Conservation (phyloP, 2,329 filamentous ascomycete species). For the Aspergillus pseudotamarii region DNA sequence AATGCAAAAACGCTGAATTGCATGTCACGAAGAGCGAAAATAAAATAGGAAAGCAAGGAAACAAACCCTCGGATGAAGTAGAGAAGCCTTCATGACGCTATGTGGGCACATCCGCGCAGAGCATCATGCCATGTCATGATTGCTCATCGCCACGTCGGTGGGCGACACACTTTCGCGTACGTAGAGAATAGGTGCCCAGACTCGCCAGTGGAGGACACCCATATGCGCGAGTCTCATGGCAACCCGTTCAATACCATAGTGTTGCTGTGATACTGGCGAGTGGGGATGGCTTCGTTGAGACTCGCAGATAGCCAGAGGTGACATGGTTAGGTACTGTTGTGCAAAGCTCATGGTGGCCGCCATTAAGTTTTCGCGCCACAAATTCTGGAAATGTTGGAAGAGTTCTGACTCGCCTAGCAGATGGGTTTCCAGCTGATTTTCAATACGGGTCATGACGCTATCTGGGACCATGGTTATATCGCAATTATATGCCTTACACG, state of each 20-base stretch:
- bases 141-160: conserved; percentile 19
- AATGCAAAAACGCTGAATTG: conserved; percentile 26
- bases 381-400: conserved; percentile 37
- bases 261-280: conserved; percentile 27
- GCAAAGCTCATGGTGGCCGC: conserved; percentile 34
- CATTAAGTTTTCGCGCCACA: conserved; percentile 38
- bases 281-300: conserved; percentile 38
- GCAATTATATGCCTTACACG: conserved; percentile 33
- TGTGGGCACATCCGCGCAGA: not conserved
- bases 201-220: conserved; percentile 82
- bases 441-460: conserved; percentile 37
- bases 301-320: conserved; percentile 48
- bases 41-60: not conserved
- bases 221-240: conserved; percentile 80
- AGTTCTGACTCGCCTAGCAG: conserved; percentile 36
- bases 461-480: conserved; percentile 33
- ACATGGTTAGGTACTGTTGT: conserved; percentile 43
- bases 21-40: conserved; percentile 12
- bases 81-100: not conserved
- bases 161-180: conserved; percentile 31
- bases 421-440: conserved; percentile 37
- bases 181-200: conserved; percentile 81
- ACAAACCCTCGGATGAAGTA: not conserved
- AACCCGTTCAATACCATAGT: conserved; percentile 52
- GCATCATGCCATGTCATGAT: conserved; percentile 14